Evolutionary conservation across 345 rosid genomes (phyloP), one percentile per base, ranked within the genome.

Genomic region (Garcia nutans): DNA sequence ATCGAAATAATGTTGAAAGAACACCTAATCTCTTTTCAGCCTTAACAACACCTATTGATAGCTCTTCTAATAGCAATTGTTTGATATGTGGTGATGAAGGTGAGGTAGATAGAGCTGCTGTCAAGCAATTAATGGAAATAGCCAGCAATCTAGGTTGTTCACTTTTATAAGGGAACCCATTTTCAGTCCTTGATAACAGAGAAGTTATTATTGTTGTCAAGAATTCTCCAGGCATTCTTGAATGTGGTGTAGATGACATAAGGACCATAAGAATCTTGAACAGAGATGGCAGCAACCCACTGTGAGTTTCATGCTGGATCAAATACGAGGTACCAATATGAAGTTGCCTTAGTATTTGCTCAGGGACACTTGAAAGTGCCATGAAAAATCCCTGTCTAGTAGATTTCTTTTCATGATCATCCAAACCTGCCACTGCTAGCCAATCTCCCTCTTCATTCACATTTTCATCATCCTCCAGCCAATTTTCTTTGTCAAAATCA

Each of bases 351-450:
- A 94, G 77, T 72, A 94, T 89, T 76, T 72, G 84, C 76, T 97
- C 98, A 80, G 91, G 96, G 61, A 97, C 91, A 80, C 86, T 91
- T 68, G 97, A 92, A 77, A 94, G 89, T 66, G 98, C 85, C 89
- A 86, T 88, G 80, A 87, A 92, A 64, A 95, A 91, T 80, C 92
- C 94, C 72, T 76, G 81, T 82, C 87, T 91, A 42, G 81, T 78
- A 60, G 91, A 83, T 80, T 94, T 94, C 80, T 87, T 95, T n/a
- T n/a, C n/a, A n/a, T n/a, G n/a, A n/a, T n/a, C n/a, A n/a, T n/a
- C n/a, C n/a, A n/a, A n/a, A n/a, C n/a, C n/a, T n/a, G n/a, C n/a
- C n/a, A n/a, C n/a, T n/a, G n/a, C n/a, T n/a, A n/a, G n/a, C n/a
- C n/a, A n/a, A n/a, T n/a, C n/a, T n/a, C n/a, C n/a, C n/a, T n/a